phyloP scores from a whole-genome alignment of 192 early-diverging fungal species.

The Entomortierella lignicola region DNA sequence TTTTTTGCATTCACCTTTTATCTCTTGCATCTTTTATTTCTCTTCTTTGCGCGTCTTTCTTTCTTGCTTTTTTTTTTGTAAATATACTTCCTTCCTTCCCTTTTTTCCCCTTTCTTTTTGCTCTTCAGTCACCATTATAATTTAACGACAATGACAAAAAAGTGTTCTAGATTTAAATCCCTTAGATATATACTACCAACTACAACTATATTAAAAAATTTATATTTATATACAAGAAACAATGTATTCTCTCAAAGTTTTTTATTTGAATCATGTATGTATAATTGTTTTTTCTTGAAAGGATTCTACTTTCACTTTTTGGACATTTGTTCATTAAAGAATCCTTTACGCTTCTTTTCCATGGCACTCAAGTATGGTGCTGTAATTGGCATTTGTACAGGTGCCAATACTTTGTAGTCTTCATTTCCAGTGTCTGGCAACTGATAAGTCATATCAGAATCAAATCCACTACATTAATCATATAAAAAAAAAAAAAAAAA shows the following conservation, averaged over 20 bases:
- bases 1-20: no score
- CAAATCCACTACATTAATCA: constrained; percentile 70
- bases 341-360: constrained; percentile 78
- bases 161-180: no score
- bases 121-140: neutral
- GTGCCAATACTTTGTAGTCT: constrained; percentile 63
- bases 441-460: constrained; percentile 89
- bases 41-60: neutral
- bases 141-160: neutral
- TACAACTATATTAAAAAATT: no score
- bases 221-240: neutral
- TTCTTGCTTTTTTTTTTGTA: neutral
- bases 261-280: no score
- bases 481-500: neutral
- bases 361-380: constrained; percentile 91
- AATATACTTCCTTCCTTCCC: constrained; percentile 8
- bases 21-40: neutral
- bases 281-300: no score
- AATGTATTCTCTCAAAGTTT: neutral
- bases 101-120: neutral
- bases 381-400: constrained; percentile 87
- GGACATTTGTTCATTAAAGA: constrained; percentile 70
- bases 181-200: no score
- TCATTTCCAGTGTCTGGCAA: constrained; percentile 60
- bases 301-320: constrained; percentile 49